These are phyloP conservation scores for Mycosphaerella sp. DNA, from an alignment of 2,329 filamentous ascomycete species.

Conservation along the genomic window DNA sequence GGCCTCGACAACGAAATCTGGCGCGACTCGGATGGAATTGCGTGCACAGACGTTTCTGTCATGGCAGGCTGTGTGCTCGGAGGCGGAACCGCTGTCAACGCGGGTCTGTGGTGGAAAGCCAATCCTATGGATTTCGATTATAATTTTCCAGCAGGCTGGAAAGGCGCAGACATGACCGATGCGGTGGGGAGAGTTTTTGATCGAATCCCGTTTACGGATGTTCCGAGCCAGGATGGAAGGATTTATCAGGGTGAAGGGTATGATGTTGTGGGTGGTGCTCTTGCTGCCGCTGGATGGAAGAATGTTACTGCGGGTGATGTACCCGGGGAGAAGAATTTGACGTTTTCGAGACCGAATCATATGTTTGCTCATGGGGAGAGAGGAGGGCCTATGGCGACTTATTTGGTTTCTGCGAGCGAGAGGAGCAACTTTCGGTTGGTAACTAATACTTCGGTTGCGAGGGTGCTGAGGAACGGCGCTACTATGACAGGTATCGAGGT, in stretches of 20 bases:
- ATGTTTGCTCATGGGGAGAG: constrained; percentile 63
- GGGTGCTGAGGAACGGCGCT: constrained; percentile 58
- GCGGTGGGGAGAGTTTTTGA: constrained; percentile 59
- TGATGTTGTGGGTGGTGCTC: constrained; percentile 54
- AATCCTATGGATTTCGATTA: constrained; percentile 62
- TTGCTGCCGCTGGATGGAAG: constrained; percentile 57
- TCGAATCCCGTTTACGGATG: constrained; percentile 63
- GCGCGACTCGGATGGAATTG: constrained; percentile 56
- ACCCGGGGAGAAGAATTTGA: constrained; percentile 59
- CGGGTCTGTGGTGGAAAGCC: constrained; percentile 63
- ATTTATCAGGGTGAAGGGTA: constrained; percentile 64
- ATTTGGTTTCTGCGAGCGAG: constrained; percentile 56
- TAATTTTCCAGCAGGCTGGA: constrained; percentile 68
- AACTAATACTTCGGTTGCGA: constrained; percentile 60
- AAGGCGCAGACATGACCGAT: constrained; percentile 54
- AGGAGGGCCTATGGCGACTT: constrained; percentile 64
- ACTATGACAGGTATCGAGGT: constrained; percentile 63
- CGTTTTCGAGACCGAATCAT: constrained; percentile 58
- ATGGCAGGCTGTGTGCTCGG: constrained; percentile 68
- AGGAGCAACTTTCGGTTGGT: constrained; percentile 62
- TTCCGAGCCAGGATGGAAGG: constrained; percentile 60
- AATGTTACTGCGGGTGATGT: constrained; percentile 55
- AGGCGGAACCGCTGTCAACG: constrained; percentile 61
- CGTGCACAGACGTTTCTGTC: constrained; percentile 63
- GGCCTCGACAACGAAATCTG: constrained; percentile 67